Evolutionary conservation across 495 filamentous ascomycete genomes (phyloP).

Genomic region (Margaritispora aquatica): DNA sequence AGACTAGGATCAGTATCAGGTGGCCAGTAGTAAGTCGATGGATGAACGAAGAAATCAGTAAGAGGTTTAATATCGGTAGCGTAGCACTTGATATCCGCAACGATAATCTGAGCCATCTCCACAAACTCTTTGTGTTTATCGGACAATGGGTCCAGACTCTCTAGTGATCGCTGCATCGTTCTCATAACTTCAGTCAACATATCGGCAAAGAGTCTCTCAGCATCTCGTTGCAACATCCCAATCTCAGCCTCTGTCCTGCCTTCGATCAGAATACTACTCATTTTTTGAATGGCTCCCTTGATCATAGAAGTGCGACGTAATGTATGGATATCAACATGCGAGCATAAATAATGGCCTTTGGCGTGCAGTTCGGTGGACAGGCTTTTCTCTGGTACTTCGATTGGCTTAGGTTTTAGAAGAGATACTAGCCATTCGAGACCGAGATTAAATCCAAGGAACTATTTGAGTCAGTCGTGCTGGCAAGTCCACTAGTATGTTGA

Average conservation of each 20-base stretch:
- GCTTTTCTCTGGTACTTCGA: neutral
- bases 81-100: conserved; percentile 40
- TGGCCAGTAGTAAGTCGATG: conserved; percentile 41
- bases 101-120: conserved; percentile 36
- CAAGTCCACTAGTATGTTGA: no score
- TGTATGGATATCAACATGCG: neutral
- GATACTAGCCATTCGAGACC: neutral
- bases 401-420: neutral
- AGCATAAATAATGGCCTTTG: neutral
- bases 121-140: conserved; percentile 34
- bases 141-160: conserved; percentile 24
- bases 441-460: neutral
- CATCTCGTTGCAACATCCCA: conserved; percentile 23
- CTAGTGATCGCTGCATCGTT: conserved; percentile 40
- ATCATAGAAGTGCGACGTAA: conserved; percentile 9
- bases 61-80: conserved; percentile 36
- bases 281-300: conserved; percentile 29
- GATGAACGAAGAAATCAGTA: conserved; percentile 40
- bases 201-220: conserved; percentile 30
- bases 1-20: conserved; percentile 41
- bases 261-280: conserved; percentile 28
- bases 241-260: neutral
- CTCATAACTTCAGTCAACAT: conserved; percentile 37
- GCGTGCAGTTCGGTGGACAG: neutral
- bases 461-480: neutral